phyloP scores from a whole-genome alignment of 1,284 basidiomycete species.

The Heterobasidion annosum region DNA sequence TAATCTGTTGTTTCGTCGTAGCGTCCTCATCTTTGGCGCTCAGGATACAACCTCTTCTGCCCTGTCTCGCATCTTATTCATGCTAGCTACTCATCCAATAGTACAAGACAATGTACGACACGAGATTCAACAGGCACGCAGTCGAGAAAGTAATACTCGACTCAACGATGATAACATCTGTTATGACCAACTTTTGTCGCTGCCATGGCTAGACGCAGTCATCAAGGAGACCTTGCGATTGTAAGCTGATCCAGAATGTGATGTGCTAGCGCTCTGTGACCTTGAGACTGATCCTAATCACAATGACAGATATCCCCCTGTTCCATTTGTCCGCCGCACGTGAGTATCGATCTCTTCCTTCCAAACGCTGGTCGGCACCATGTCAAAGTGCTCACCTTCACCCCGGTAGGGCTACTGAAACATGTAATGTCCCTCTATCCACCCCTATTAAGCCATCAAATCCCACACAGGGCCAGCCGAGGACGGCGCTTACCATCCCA shows the following conservation, averaged over 20 bases:
- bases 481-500: slow-evolving; percentile 9
- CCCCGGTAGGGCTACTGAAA: neutral
- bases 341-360: slow-evolving; percentile 15
- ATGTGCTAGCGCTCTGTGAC: no score
- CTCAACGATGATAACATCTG: slow-evolving; percentile 3
- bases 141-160: neutral
- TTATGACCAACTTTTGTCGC: neutral
- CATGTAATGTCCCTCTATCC: slow-evolving; percentile 8
- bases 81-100: neutral
- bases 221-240: slow-evolving; percentile 37
- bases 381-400: neutral
- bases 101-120: neutral
- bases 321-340: slow-evolving; percentile 34
- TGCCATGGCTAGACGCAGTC: slow-evolving; percentile 28
- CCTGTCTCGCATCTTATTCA: neutral
- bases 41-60: neutral
- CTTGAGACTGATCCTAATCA: no score
- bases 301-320: slow-evolving; percentile 24
- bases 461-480: slow-evolving; percentile 1
- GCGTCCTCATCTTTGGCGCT: slow-evolving; percentile 3
- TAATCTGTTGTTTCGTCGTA: neutral
- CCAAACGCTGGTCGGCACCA: no score
- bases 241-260: slow-evolving; percentile 17
- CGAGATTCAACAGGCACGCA: neutral
- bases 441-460: slow-evolving; percentile 9